Conservation (phyloP, 805 yeast genomes). For the Suhomyces kilbournensis region DNA sequence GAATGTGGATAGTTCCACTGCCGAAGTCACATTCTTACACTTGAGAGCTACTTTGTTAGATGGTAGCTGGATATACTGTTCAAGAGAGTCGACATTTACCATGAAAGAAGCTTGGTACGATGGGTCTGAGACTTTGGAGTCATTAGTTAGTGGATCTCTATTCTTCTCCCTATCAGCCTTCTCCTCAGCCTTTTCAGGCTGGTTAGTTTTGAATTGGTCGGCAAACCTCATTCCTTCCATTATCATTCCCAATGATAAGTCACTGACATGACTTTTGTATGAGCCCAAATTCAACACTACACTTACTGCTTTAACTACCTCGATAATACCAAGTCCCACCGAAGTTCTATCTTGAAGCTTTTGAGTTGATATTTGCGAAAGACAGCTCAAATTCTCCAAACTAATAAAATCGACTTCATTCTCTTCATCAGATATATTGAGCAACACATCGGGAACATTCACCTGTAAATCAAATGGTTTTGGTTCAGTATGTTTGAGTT, state of each 20-base stretch:
- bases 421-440: constrained; percentile 1
- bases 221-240: not conserved
- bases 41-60: not conserved
- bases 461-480: not conserved
- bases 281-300: constrained; percentile 12
- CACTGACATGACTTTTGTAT: constrained; percentile 20
- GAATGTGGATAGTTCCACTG: not conserved
- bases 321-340: constrained; percentile 10
- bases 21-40: not conserved
- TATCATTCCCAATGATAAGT: constrained; percentile 12
- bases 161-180: no score
- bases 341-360: constrained; percentile 4
- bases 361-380: not conserved
- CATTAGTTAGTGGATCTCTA: not conserved
- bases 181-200: not conserved
- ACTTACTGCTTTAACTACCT: constrained; percentile 5
- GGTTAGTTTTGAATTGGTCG: not conserved
- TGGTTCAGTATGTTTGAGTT: not conserved
- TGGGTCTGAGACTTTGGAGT: not conserved
- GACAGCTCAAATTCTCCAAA: constrained; percentile 9
- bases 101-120: not conserved
- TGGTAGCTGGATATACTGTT: not conserved
- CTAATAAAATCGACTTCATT: constrained; percentile 15
- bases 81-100: not conserved
- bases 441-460: constrained; percentile 4